Percentiles rank a stretch among this genome's conserved stretches.
These are phyloP conservation scores for Ganoderma meredithae DNA, from an alignment of 1,284 basidiomycete species.

Conservation along the genomic window DNA sequence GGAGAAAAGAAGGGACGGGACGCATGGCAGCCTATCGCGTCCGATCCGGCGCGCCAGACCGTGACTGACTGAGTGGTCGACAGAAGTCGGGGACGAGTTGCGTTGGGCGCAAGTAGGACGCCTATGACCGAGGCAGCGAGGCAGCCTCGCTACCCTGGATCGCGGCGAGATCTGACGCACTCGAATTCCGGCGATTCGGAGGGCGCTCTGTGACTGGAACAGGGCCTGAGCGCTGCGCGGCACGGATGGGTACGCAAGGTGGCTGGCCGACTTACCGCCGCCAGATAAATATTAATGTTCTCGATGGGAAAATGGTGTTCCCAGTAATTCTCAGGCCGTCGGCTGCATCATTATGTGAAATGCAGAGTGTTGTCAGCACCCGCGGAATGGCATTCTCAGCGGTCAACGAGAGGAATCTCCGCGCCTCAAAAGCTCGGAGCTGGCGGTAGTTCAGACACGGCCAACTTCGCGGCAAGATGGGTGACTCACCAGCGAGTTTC, in stretches of 20 bases:
- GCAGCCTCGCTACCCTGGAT: not conserved
- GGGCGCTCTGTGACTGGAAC: constrained; percentile 2
- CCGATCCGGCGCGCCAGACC: constrained; percentile 19
- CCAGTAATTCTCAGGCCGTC: constrained; percentile 2
- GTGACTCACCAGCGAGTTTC: not conserved
- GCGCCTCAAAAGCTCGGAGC: not conserved
- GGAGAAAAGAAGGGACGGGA: constrained; percentile 7
- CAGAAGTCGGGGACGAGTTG: constrained; percentile 34
- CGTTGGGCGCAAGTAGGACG: constrained; percentile 16
- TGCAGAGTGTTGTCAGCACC: not conserved
- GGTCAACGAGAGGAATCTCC: not conserved
- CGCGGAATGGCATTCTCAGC: no score
- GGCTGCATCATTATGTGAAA: not conserved
- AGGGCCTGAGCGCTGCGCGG: constrained; percentile 6
- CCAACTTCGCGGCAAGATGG: not conserved
- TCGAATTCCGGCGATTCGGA: not conserved
- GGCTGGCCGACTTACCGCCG: constrained; percentile 8
- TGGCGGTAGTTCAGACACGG: not conserved
- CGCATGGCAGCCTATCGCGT: constrained; percentile 15
- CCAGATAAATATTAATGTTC: not conserved
- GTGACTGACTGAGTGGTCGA: constrained; percentile 12
- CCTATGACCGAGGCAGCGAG: not conserved
- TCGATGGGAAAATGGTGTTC: not conserved
- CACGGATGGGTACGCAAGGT: not conserved
- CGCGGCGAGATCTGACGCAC: constrained; percentile 1